These are phyloP conservation scores for Puccinia triticina DNA, from an alignment of 1,284 basidiomycete genomes.

Conservation along the genomic window DNA sequence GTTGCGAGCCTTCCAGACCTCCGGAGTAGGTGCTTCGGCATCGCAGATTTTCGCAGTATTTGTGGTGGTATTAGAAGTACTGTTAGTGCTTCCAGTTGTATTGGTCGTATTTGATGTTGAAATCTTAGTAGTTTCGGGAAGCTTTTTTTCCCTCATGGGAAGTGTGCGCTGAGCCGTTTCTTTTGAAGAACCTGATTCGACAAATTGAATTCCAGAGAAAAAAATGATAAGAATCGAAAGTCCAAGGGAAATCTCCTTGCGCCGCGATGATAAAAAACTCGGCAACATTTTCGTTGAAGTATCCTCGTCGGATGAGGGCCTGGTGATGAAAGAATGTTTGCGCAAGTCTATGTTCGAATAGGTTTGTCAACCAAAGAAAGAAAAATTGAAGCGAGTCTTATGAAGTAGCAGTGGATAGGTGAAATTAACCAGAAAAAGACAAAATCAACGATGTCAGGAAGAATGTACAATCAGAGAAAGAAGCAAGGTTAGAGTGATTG, in stretches of 20 bases:
- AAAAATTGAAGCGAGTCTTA: background rate
- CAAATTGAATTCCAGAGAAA: background rate
- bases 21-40: conserved; percentile 13
- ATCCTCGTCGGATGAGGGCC: too few relatives aligned
- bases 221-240: background rate
- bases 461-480: background rate
- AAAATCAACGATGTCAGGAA: background rate
- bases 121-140: background rate
- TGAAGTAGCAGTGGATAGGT: background rate
- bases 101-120: background rate
- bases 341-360: background rate
- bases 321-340: background rate
- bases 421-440: background rate
- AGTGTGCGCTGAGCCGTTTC: background rate
- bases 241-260: background rate
- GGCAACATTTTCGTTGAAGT: too few relatives aligned
- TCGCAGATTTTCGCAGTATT: conserved; percentile 13
- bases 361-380: background rate
- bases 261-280: too few relatives aligned
- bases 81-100: background rate
- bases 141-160: conserved; percentile 3
- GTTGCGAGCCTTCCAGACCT: conserved; percentile 37
- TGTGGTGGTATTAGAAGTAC: background rate
- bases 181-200: background rate
- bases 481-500: background rate